Conservation (phyloP, 495 filamentous ascomycete genomes). For the Cercophora scortea region DNA sequence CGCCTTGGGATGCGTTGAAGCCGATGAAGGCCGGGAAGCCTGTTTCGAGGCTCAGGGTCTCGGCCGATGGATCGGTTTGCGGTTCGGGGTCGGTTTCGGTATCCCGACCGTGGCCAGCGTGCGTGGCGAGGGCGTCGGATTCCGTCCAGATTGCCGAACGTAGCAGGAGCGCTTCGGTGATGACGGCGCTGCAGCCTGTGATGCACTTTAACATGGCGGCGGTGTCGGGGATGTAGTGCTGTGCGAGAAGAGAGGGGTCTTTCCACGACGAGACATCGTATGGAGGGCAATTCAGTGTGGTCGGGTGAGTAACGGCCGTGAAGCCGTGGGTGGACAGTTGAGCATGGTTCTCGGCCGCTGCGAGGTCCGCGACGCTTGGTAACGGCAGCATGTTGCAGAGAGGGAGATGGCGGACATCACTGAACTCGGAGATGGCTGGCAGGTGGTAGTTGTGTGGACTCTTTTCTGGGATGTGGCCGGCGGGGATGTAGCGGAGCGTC, state of each 20-base stretch:
- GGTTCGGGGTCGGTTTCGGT: neutral
- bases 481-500: conserved; percentile 2
- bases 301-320: conserved; percentile 5
- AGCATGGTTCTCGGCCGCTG: neutral
- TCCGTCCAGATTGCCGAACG: neutral
- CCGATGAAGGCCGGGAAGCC: conserved; percentile 8
- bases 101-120: neutral
- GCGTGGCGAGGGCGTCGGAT: neutral
- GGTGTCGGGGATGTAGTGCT: conserved; percentile 10
- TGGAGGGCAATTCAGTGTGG: conserved; percentile 4
- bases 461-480: conserved; percentile 1
- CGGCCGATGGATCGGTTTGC: neutral
- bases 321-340: conserved; percentile 6
- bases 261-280: conserved; percentile 4
- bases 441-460: conserved; percentile 9
- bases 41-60: neutral
- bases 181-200: conserved; percentile 7
- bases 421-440: conserved; percentile 5
- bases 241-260: conserved; percentile 2
- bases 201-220: conserved; percentile 2
- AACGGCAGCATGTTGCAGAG: conserved; percentile 5
- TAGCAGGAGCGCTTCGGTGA: neutral
- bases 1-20: conserved; percentile 3
- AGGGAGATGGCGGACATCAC: conserved; percentile 1
- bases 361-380: neutral